These are phyloP conservation scores for Tanozyma kutaoensis DNA, from an alignment of 805 yeast genomes.

Conservation along the genomic window DNA sequence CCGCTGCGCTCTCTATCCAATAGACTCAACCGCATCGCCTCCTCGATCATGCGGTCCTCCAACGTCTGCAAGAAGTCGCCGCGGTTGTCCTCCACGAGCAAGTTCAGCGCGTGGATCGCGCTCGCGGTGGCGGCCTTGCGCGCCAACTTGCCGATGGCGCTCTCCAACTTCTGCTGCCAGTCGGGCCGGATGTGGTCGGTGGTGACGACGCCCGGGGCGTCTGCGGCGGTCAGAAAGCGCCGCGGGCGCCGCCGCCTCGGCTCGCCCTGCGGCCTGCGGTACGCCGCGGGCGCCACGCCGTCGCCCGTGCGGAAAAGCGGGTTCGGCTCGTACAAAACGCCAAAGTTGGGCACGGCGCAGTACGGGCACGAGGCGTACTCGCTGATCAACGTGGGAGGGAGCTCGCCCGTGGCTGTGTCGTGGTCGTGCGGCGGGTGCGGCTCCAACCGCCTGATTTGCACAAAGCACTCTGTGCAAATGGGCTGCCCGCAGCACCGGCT, in stretches of 20 bases:
- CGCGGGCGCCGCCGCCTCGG: slow-evolving; percentile 1
- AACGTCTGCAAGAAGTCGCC: slow-evolving; percentile 10
- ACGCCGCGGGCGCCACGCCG: not conserved
- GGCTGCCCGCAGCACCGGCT: slow-evolving; percentile 89
- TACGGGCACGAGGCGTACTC: slow-evolving; percentile 90
- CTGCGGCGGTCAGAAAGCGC: slow-evolving; percentile 30
- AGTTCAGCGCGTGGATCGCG: slow-evolving; percentile 81
- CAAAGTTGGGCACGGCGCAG: slow-evolving; percentile 80
- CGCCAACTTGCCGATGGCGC: slow-evolving; percentile 67
- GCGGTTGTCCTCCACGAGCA: slow-evolving; percentile 30
- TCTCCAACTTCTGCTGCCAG: slow-evolving; percentile 67
- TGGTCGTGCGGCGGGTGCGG: slow-evolving; percentile 88
- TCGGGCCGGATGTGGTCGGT: slow-evolving; percentile 83
- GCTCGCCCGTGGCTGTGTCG: slow-evolving; percentile 15
- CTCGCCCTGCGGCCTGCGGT: slow-evolving; percentile 1
- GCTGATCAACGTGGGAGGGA: slow-evolving; percentile 56
- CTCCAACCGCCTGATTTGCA: slow-evolving; percentile 79
- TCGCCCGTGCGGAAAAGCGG: slow-evolving; percentile 12
- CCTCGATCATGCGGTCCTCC: slow-evolving; percentile 70
- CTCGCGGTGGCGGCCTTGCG: slow-evolving; percentile 89
- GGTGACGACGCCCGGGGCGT: slow-evolving; percentile 58
- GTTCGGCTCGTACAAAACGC: slow-evolving; percentile 71
- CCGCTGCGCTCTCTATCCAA: no score
- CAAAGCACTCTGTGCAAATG: slow-evolving; percentile 93
- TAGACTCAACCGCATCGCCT: slow-evolving; percentile 65